Conservation (phyloP, 441 rosid species). For the Melastoma candidum region DNA sequence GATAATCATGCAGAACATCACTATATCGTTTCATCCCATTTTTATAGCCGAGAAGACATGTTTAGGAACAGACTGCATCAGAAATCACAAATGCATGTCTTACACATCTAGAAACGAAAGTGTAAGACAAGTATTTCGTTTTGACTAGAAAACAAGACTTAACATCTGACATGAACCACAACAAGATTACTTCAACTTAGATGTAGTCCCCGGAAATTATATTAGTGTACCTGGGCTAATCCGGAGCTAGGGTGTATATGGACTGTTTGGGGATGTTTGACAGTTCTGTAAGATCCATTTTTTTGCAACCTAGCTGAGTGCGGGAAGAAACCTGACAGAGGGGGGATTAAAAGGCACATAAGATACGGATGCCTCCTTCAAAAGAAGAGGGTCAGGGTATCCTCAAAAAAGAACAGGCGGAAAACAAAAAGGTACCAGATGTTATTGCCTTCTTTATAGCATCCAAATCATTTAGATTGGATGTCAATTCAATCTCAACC, state of each 20-base stretch:
- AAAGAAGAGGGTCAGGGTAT: neutral
- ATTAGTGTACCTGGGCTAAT: constrained; percentile 64
- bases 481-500: constrained; percentile 78
- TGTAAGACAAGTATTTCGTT: too few species aligned
- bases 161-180: too few species aligned
- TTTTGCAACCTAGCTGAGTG: constrained; percentile 87
- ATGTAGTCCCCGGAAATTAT: too few species aligned
- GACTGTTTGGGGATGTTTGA: constrained; percentile 92
- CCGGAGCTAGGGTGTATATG: constrained; percentile 95
- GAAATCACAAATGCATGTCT: too few species aligned
- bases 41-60: too few species aligned
- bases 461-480: constrained; percentile 61
- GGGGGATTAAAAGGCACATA: constrained; percentile 1
- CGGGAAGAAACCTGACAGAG: constrained; percentile 73
- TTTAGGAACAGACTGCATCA: too few species aligned
- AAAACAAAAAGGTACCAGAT: constrained; percentile 31
- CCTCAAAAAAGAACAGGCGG: constrained; percentile 1
- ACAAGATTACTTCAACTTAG: too few species aligned
- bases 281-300: constrained; percentile 82
- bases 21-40: too few species aligned
- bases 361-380: constrained; percentile 4
- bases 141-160: too few species aligned
- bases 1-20: too few species aligned
- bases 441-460: constrained; percentile 62
- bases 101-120: too few species aligned